Evolutionary conservation across 2,329 filamentous ascomycete species (phyloP), one percentile per base, ranked within the genome.

Genomic region (Colletotrichum cordylinicola): DNA sequence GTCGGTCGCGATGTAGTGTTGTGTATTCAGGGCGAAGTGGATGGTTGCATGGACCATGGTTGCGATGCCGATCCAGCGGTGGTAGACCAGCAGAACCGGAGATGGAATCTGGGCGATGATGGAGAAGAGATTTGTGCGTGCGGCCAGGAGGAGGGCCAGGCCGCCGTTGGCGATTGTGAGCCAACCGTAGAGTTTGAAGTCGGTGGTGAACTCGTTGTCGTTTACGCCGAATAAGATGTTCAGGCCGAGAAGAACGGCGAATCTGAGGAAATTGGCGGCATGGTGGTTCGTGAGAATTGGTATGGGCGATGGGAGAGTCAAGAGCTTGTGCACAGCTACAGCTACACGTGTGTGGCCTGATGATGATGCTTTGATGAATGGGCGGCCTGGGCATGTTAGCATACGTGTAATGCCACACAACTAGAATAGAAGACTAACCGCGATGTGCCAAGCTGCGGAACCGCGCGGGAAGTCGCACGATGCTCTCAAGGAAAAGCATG

Each of bases 331-430:
- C 16, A 58, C 24, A 29, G 16, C 55, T 24, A 58, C 8, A 18
- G 3, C 55, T 6, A 29, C 4, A 4, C 55, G 24, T 58, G 55
- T 16, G 55, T 58, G 55, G 15, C 55, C 55, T 4, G 55, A 15
- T 1, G 52, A 27, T 29, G 55, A 58, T 24, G 21, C 8, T 58
- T 29, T 58, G 55, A 58, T 58, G 55, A 58, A 58, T 16, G 55
- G 55, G 1, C 16, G 55, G 24, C 27, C 55, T 58, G 16, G 13
- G 12, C 2, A 2, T 58, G 24, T 58, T 15, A 58, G 55, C 9
- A 27, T 2, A 29, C 29, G 55, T 2, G 43, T 21, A 2, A 21
- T 1, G 12, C 2, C n/a, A 52, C 0, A 21, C 43, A 13, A 0
- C 4, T 2, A 2, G 10, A 21, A 27, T 27, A 4, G 24, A 52